Conservation (phyloP, 371 early-diverging fungal species). For the Mucor velutinosus region DNA sequence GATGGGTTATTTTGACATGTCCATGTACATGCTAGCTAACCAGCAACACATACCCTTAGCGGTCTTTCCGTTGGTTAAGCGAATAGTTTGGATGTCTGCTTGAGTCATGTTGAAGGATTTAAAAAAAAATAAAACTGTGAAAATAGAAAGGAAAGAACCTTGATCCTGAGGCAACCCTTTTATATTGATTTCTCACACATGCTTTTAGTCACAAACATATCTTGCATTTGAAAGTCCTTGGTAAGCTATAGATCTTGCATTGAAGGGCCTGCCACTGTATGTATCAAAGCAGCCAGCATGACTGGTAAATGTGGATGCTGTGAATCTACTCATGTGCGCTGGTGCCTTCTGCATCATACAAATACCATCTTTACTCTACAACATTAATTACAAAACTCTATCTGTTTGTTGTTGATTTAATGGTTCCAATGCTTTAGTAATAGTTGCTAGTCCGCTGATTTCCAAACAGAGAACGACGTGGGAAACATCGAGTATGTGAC, state of each 20-base stretch:
- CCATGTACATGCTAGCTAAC: too few species aligned
- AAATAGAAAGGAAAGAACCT: background rate
- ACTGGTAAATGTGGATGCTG: background rate
- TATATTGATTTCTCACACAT: background rate
- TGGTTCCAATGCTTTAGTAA: background rate
- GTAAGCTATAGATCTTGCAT: background rate
- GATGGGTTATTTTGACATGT: too few species aligned
- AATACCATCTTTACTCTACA: background rate
- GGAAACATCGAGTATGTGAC: slow-evolving; percentile 12
- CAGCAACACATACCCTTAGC: slow-evolving; percentile 9
- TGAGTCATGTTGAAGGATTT: slow-evolving; percentile 11
- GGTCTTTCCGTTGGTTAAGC: slow-evolving; percentile 16
- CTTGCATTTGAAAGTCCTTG: slow-evolving; percentile 5
- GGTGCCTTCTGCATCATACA: background rate
- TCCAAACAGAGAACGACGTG: slow-evolving; percentile 2
- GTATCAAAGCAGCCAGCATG: background rate
- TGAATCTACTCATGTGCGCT: background rate
- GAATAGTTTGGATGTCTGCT: slow-evolving; percentile 20
- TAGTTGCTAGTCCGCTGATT: background rate
- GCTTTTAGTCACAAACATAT: background rate
- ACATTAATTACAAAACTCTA: background rate
- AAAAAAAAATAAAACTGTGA: background rate
- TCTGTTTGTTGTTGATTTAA: background rate
- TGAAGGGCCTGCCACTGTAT: background rate
- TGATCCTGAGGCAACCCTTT: background rate